phyloP scores from a whole-genome alignment of 2,329 filamentous ascomycete species.

The Aquanectria penicillioides region DNA sequence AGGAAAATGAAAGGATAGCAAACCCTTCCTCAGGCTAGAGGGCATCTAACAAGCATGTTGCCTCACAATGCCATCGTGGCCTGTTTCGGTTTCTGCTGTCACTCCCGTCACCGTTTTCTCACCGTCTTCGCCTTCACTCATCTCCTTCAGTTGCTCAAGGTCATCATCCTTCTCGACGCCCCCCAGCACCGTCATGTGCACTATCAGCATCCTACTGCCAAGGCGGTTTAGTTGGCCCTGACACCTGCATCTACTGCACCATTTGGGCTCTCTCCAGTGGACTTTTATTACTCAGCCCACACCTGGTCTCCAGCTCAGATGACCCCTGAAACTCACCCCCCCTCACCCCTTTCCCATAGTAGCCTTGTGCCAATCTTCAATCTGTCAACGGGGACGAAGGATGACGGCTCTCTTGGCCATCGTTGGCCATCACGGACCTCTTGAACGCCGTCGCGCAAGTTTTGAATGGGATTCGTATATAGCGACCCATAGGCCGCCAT shows the following conservation, averaged over 20 bases:
- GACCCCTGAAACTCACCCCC: neutral
- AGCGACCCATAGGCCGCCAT: neutral
- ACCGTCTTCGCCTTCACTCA: neutral
- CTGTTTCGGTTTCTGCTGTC: neutral
- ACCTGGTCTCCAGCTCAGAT: neutral
- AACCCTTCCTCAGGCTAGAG: neutral
- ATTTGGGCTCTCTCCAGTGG: neutral
- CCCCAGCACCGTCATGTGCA: neutral
- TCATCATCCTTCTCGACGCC: neutral
- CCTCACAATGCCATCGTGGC: constrained; percentile 1
- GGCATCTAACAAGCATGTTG: neutral
- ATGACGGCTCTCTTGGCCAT: neutral
- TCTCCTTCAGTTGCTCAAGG: neutral
- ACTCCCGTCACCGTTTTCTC: constrained; percentile 1
- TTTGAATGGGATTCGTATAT: constrained; percentile 5
- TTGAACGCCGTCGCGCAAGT: neutral
- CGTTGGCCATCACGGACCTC: neutral
- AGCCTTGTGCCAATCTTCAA: constrained; percentile 8
- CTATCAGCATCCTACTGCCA: constrained; percentile 8
- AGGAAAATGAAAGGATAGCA: constrained; percentile 22
- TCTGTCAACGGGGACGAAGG: neutral
- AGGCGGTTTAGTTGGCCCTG: constrained; percentile 19
- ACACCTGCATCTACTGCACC: constrained; percentile 12
- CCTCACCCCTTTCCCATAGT: neutral
- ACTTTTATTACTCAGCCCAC: neutral